Percentiles rank a stretch among this genome's conserved stretches.
Evolutionary conservation across 495 filamentous ascomycete species (phyloP).

Genomic region (Aspergillus baeticus): DNA sequence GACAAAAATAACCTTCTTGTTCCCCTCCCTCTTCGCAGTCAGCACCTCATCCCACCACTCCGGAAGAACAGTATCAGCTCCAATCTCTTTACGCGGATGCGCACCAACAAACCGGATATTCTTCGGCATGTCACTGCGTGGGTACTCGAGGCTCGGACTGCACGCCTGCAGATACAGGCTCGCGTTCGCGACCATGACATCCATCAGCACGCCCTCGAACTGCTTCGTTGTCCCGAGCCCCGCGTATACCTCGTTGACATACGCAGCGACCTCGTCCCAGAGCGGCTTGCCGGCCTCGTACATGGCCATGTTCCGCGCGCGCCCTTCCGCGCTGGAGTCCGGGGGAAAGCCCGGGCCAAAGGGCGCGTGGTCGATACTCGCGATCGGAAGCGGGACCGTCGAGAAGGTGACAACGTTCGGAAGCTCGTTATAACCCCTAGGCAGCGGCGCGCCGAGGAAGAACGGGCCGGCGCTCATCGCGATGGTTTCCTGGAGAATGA

Average conservation of each 20-base stretch:
- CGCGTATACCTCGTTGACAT: neutral
- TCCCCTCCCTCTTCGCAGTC: neutral
- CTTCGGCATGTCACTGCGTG: constrained; percentile 3
- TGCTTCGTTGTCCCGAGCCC: neutral
- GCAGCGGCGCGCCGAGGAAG: neutral
- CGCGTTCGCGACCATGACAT: neutral
- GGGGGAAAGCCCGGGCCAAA: constrained; percentile 5
- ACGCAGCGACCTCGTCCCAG: neutral
- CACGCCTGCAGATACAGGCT: constrained; percentile 2
- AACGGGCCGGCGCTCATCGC: neutral
- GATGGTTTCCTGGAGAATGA: neutral
- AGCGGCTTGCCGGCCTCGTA: neutral
- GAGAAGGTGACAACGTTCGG: neutral
- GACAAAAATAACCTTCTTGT: constrained; percentile 5
- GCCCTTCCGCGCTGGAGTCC: constrained; percentile 1
- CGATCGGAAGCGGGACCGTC: neutral
- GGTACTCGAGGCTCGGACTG: constrained; percentile 9
- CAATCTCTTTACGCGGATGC: neutral
- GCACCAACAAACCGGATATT: constrained; percentile 6
- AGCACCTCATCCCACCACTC: constrained; percentile 1
- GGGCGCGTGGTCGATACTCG: constrained; percentile 2
- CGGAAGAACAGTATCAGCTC: neutral
- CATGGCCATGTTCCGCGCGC: constrained; percentile 2
- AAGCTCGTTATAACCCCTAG: constrained; percentile 1
- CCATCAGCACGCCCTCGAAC: neutral